Percentiles rank a stretch among this genome's conserved stretches.
phyloP scores from a whole-genome alignment of 306 rosid species.

The Arachis hypogaea region DNA sequence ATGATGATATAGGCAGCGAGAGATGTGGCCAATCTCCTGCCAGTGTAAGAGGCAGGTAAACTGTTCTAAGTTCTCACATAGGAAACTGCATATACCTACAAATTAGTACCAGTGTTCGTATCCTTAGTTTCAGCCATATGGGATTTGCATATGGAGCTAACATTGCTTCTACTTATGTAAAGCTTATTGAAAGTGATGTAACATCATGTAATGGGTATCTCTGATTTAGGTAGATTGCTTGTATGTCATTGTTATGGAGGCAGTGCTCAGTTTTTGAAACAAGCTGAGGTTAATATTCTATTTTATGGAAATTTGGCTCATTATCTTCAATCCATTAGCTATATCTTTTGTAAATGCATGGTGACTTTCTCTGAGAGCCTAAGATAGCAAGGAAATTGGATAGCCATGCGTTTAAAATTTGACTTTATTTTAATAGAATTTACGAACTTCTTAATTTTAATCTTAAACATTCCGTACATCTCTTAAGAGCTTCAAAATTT shows the following conservation, averaged over 20 bases:
- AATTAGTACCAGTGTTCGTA: conserved; percentile 27
- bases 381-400: neutral
- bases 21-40: conserved; percentile 76
- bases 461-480: too few species aligned
- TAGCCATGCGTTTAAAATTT: too few species aligned
- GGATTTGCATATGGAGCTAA: conserved; percentile 49
- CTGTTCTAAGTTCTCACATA: neutral
- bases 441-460: too few species aligned
- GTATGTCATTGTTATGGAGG: conserved; percentile 50
- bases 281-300: conserved; percentile 35
- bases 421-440: too few species aligned
- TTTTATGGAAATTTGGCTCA: conserved; percentile 31
- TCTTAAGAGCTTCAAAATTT: too few species aligned
- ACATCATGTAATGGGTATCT: conserved; percentile 48
- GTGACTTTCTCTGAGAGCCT: neutral
- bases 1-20: conserved; percentile 80
- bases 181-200: conserved; percentile 51
- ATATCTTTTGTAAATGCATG: conserved; percentile 4
- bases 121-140: conserved; percentile 45
- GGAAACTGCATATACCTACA: conserved; percentile 37
- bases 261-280: conserved; percentile 49
- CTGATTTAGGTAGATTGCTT: conserved; percentile 53
- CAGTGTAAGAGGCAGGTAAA: conserved; percentile 65
- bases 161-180: conserved; percentile 58
- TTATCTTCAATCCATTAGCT: conserved; percentile 17